phyloP scores from a whole-genome alignment of 2,329 filamentous ascomycete species.

The Esteya vermicola region DNA sequence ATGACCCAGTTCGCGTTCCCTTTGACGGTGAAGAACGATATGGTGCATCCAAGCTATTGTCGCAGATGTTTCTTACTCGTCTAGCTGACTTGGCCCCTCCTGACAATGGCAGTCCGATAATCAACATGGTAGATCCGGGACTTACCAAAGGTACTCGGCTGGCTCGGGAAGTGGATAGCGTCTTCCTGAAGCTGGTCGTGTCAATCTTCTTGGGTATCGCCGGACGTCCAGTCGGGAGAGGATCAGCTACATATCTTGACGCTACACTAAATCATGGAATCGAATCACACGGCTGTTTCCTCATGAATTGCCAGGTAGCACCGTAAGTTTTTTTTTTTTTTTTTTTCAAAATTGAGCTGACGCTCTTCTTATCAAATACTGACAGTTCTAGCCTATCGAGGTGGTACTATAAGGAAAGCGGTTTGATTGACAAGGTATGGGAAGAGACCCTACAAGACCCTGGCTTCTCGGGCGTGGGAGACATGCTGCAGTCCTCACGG shows the following conservation, averaged over 20 bases:
- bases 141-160: slow-evolving; percentile 5
- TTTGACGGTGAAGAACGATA: slow-evolving; percentile 3
- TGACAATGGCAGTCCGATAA: not conserved
- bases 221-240: slow-evolving; percentile 1
- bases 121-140: slow-evolving; percentile 7
- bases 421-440: too few relatives aligned
- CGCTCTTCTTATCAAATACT: too few relatives aligned
- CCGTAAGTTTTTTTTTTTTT: not conserved
- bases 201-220: not conserved
- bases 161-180: not conserved
- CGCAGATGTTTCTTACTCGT: slow-evolving; percentile 13
- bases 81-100: slow-evolving; percentile 1
- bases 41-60: slow-evolving; percentile 16
- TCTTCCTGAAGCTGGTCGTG: not conserved
- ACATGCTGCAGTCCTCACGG: too few relatives aligned
- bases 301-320: slow-evolving; percentile 3
- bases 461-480: too few relatives aligned
- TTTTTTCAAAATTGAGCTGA: not conserved
- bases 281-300: slow-evolving; percentile 4
- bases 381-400: too few relatives aligned
- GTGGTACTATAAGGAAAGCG: not conserved
- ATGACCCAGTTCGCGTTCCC: not conserved
- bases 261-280: slow-evolving; percentile 1
- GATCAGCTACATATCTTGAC: slow-evolving; percentile 4
- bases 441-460: too few relatives aligned